A percentile compares a stretch with the other conserved stretches of the same genome.
Conservation (phyloP, 2,329 filamentous ascomycete genomes). For the Fusarium sp. region DNA sequence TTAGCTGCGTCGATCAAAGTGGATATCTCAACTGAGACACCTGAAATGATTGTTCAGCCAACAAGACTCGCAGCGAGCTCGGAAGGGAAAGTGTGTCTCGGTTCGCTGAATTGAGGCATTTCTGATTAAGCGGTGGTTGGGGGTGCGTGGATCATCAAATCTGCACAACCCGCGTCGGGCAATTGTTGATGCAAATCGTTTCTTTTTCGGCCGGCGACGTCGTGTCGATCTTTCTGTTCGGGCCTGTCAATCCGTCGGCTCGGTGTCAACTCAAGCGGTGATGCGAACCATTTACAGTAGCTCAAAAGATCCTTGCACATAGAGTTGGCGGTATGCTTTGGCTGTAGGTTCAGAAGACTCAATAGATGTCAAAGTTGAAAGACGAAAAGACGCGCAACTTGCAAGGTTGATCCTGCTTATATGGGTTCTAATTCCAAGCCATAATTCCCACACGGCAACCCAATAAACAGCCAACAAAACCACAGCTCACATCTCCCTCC, state of each 20-base stretch:
- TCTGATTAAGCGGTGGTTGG: slow-evolving; percentile 36
- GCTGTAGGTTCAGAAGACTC: too few species aligned
- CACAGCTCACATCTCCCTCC: background rate
- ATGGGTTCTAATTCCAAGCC: background rate
- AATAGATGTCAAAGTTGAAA: background rate
- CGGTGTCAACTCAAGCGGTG: slow-evolving; percentile 25
- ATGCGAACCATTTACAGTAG: slow-evolving; percentile 11
- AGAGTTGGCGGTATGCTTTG: background rate
- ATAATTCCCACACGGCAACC: background rate
- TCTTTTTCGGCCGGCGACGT: background rate
- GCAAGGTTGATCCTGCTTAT: background rate
- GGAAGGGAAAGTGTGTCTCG: background rate
- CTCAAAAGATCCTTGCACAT: background rate
- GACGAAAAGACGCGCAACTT: background rate
- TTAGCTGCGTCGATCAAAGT: slow-evolving; percentile 28
- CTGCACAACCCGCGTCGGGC: slow-evolving; percentile 10
- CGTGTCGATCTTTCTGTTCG: slow-evolving; percentile 25
- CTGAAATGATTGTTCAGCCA: background rate
- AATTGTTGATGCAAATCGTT: slow-evolving; percentile 16
- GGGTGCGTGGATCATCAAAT: background rate
- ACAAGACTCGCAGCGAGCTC: background rate
- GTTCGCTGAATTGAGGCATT: slow-evolving; percentile 26
- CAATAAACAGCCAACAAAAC: background rate
- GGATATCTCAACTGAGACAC: slow-evolving; percentile 41
- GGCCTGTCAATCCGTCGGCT: slow-evolving; percentile 26